Evolutionary conservation across 352 stramenopile genomes (phyloP).

Genomic region (Peronosclerospora sorghi): DNA sequence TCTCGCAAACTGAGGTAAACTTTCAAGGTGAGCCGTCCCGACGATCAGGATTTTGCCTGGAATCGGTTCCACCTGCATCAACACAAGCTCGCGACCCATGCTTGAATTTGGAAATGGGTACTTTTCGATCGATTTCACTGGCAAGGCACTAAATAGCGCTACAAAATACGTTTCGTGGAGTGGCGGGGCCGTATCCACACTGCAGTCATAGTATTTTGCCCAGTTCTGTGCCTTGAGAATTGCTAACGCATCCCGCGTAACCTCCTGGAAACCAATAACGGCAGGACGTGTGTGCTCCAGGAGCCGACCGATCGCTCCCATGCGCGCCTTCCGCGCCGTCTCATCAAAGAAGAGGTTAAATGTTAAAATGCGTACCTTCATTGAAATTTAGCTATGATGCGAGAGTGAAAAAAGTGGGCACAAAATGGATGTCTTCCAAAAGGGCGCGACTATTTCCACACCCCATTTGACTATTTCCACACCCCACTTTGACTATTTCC

Average conservation of each 20-base stretch:
- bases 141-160: slow-evolving; percentile 64
- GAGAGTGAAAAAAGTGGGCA: too few relatives aligned
- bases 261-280: slow-evolving; percentile 68
- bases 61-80: slow-evolving; percentile 40
- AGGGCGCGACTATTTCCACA: too few relatives aligned
- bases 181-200: slow-evolving; percentile 44
- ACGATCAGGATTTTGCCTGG: slow-evolving; percentile 39
- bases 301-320: slow-evolving; percentile 44
- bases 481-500: too few relatives aligned
- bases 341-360: slow-evolving; percentile 76
- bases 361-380: slow-evolving; percentile 57
- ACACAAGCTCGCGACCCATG: slow-evolving; percentile 64
- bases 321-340: slow-evolving; percentile 39
- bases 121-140: slow-evolving; percentile 44
- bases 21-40: slow-evolving; percentile 62
- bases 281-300: slow-evolving; percentile 43
- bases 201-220: slow-evolving; percentile 72
- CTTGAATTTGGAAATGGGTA: slow-evolving; percentile 56
- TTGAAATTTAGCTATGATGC: too few relatives aligned
- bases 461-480: too few relatives aligned
- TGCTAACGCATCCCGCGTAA: slow-evolving; percentile 47
- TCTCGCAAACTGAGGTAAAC: slow-evolving; percentile 39
- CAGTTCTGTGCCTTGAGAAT: slow-evolving; percentile 47
- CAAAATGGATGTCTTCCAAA: too few relatives aligned
- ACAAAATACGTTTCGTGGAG: slow-evolving; percentile 72